A percentile compares a stretch with the other conserved stretches of the same genome.
Conservation (phyloP, 2,329 filamentous ascomycete species). For the Chaetomiaceae sp. region DNA sequence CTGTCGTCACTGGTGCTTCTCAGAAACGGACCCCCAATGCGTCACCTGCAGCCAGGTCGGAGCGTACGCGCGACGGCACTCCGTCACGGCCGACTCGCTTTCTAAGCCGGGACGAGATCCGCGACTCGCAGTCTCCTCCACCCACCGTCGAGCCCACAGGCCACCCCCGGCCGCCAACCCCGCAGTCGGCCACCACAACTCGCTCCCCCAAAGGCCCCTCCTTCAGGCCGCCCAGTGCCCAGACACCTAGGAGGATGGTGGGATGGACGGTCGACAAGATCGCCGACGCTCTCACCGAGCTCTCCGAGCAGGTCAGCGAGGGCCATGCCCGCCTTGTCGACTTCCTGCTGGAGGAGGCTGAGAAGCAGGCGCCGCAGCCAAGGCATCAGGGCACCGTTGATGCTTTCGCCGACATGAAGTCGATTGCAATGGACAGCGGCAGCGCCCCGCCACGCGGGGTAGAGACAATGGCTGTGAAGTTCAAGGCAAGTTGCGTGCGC, state of each 20-base stretch:
- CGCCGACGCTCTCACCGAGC: conserved; percentile 34
- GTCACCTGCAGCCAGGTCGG: conserved; percentile 3
- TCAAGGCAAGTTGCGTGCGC: conserved; percentile 40
- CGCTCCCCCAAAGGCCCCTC: conserved; percentile 9
- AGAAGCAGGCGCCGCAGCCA: conserved; percentile 33
- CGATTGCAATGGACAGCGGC: conserved; percentile 28
- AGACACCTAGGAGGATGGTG: conserved; percentile 14
- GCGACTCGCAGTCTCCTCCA: conserved; percentile 17
- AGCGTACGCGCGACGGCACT: conserved; percentile 7
- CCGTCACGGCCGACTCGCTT: conserved; percentile 14
- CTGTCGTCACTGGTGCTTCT: background rate
- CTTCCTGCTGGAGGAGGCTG: conserved; percentile 41
- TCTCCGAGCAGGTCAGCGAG: conserved; percentile 39
- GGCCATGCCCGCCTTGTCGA: conserved; percentile 41
- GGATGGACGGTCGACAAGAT: conserved; percentile 42
- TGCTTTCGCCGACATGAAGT: conserved; percentile 41
- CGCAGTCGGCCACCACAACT: conserved; percentile 1
- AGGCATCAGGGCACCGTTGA: conserved; percentile 39
- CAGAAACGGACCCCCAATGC: conserved; percentile 5
- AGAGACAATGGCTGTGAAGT: conserved; percentile 43
- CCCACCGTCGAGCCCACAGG: conserved; percentile 1
- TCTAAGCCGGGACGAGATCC: conserved; percentile 6
- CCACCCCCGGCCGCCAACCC: conserved; percentile 13
- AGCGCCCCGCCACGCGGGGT: conserved; percentile 25
- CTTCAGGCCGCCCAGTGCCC: conserved; percentile 14